Percentiles rank a stretch among this genome's conserved stretches.
Evolutionary conservation across 2,329 filamentous ascomycete genomes (phyloP).

Genomic region (Fusarium denticulatum): DNA sequence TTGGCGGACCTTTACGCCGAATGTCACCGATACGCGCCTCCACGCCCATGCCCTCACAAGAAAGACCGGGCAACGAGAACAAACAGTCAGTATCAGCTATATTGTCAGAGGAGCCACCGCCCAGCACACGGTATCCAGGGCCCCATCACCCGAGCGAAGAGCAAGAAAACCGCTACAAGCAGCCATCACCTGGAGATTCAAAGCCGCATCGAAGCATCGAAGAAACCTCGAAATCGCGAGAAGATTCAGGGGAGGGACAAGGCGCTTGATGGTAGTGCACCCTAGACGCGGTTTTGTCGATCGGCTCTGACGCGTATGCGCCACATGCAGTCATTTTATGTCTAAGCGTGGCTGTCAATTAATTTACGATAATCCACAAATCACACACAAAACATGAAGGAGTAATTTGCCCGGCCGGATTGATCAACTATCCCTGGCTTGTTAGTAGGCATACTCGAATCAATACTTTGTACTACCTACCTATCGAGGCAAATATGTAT

Average conservation of each 20-base stretch:
- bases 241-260: conserved; percentile 30
- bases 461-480: conserved; percentile 5
- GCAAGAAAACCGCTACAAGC: conserved; percentile 22
- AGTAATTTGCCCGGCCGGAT: neutral
- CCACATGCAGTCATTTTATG: conserved; percentile 14
- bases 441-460: conserved; percentile 1
- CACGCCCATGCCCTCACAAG: conserved; percentile 36
- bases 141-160: conserved; percentile 20
- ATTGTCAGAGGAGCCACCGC: conserved; percentile 42
- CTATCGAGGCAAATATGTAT: neutral
- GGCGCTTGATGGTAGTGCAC: conserved; percentile 21
- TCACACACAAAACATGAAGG: neutral
- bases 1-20: conserved; percentile 39
- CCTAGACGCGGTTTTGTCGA: conserved; percentile 24
- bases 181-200: conserved; percentile 26
- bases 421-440: neutral
- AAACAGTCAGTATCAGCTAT: conserved; percentile 50
- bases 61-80: conserved; percentile 42
- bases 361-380: conserved; percentile 4
- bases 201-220: conserved; percentile 16
- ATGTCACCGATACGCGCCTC: conserved; percentile 41
- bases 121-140: conserved; percentile 19
- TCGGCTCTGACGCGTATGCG: conserved; percentile 28
- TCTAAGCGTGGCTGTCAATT: neutral
- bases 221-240: conserved; percentile 24